Evolutionary conservation across 2,329 filamentous ascomycete species (phyloP).

Genomic region (Zymoseptoria ardabiliae): DNA sequence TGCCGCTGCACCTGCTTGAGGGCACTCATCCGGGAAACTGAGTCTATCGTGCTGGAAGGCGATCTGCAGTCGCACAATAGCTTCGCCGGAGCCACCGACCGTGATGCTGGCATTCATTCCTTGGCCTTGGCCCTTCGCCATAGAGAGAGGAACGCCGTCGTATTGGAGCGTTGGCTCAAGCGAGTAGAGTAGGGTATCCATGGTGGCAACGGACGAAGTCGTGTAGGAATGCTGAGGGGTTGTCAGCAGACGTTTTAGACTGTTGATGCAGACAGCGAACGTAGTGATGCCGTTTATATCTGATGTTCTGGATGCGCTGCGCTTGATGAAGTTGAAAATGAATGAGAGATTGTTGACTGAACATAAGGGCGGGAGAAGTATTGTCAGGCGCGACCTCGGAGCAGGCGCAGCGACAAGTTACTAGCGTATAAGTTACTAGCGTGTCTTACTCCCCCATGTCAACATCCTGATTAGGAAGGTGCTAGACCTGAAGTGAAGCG

Average conservation of each 20-base stretch:
- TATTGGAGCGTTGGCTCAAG: background rate
- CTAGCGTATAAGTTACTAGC: background rate
- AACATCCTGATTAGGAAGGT: background rate
- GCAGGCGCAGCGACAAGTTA: background rate
- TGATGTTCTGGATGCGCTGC: too few species aligned
- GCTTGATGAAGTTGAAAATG: too few species aligned
- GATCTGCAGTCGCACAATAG: background rate
- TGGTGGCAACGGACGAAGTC: background rate
- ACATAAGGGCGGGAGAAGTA: background rate
- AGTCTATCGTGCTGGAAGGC: background rate
- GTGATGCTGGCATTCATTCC: background rate
- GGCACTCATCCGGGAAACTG: background rate
- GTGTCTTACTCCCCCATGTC: too few species aligned
- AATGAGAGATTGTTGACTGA: too few species aligned
- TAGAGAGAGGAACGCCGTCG: background rate
- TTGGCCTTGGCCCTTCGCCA: background rate
- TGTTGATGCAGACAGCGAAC: background rate
- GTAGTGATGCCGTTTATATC: too few species aligned
- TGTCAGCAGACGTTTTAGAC: background rate
- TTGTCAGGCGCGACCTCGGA: background rate
- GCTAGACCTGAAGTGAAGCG: background rate
- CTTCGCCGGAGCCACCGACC: background rate
- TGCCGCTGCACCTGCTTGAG: background rate
- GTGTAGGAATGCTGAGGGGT: background rate
- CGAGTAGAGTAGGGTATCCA: background rate